Evolutionary conservation across 2,329 filamentous ascomycete species (phyloP), one percentile per base, ranked within the genome.

Genomic region (Bimuria novae-zelandiae): DNA sequence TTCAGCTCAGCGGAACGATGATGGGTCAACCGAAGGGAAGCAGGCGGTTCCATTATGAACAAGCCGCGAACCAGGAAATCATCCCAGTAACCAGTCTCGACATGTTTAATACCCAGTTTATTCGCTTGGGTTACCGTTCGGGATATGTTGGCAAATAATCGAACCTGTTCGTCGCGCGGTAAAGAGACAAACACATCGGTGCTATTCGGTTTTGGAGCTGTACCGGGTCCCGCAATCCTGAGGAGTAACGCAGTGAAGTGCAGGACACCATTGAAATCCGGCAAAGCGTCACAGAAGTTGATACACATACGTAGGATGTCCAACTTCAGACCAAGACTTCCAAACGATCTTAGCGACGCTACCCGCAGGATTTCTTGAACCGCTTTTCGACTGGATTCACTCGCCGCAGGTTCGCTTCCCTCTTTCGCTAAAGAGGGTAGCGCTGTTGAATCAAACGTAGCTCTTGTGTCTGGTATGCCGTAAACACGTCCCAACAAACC

Each of bases 1-100:
- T 71, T 65, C 22, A 74, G 60, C 45, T 73, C 71, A 10, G 62
- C 62, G n/a, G 69, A 64, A 17, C 65, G 67, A 47, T 72, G 70
- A 32, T 70, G 68, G 3, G 63, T 73, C 8, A 74, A 44, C 5
- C 66, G 62, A 3, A 72, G 46, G 10, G 62, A 53, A 33, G 59
- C 37, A 2, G 63, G 52, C 53, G 71, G 69, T 32, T 74, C 70
- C 21, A 88, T 79, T 45, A 92, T 84, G 37, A 96, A 77, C 49
- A 62, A 96, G 79, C 57, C 86, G 86, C 94, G 86, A 41, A 99
- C 82, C 7, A 99, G 79, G 63, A 97, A 97, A 66, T 96, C 91
- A 71, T 99, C 94, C 94, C 94, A 99, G 69, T 97, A 99, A 62
- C 94, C 89, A 5, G 91, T 92, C 47, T 86, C 82, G 36, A 93